Conservation (phyloP, 768 basidiomycete genomes). For the Chiua virens region DNA sequence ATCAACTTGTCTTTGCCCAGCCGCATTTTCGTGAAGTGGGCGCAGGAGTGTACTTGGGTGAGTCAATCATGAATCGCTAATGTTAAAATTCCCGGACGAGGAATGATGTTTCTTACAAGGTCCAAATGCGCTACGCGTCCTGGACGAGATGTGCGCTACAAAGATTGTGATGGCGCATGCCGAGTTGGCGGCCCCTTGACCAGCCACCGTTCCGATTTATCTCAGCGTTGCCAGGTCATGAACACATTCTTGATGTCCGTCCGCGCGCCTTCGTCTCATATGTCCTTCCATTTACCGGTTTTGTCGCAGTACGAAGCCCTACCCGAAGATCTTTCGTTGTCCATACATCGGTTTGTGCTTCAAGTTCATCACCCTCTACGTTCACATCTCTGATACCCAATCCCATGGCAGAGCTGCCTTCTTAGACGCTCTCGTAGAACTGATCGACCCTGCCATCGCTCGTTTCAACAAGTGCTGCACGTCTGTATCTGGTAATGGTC, state of each 20-base stretch:
- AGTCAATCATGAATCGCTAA: background rate
- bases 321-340: conserved; percentile 40
- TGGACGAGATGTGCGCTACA: conserved; percentile 44
- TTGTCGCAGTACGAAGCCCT: conserved; percentile 33
- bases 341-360: conserved; percentile 45
- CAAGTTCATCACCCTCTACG: background rate
- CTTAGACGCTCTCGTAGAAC: conserved; percentile 45
- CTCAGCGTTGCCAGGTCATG: conserved; percentile 44
- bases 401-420: conserved; percentile 45
- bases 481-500: conserved; percentile 28
- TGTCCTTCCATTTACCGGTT: background rate
- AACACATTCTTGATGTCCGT: conserved; percentile 45
- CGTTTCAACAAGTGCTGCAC: conserved; percentile 54
- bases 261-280: background rate
- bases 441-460: conserved; percentile 40
- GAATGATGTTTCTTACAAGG: conserved; percentile 28
- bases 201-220: conserved; percentile 38
- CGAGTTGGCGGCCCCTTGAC: conserved; percentile 34
- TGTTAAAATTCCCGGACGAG: no score
- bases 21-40: conserved; percentile 51
- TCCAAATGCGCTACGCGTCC: conserved; percentile 48
- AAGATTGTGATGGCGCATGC: conserved; percentile 41
- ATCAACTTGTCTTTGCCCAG: conserved; percentile 25
- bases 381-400: background rate
- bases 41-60: conserved; percentile 53